Evolutionary conservation across 805 yeast genomes (phyloP), one percentile per base, ranked within the genome.

Genomic region (Metschnikowia chrysomelidarum): DNA sequence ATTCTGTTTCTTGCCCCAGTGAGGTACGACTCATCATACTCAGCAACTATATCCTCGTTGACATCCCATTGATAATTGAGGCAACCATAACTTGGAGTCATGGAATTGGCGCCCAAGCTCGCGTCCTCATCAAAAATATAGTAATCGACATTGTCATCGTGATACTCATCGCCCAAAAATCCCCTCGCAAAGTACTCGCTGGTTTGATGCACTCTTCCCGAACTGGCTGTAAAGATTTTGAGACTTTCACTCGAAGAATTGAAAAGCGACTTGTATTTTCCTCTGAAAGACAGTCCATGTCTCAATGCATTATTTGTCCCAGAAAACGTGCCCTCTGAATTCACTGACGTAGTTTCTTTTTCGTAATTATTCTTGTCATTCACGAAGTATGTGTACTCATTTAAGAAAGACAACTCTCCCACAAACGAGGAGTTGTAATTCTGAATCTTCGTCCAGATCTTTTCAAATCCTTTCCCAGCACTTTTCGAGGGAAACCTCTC

Each of bases 111-210:
- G 21, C 87, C 87, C 51, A 62, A 64, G 4, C 49, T 45, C 7
- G 54, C 57, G 28, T 59, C 60, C 52, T 80, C 87, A 25, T 69
- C 64, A 15, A 79, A 46, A 8, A 72, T 59, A 24, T 73, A 49
- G 15, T 54, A 62, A 11, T 67, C 59, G 23, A 54, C 54, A 18
- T 53, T 39, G 19, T 55, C 56, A 12, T 66, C 56, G 12, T 40
- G 19, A 50, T 61, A 68, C 39, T 65, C 60, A 33, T 62, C 64
- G 5, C 74, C 73, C 46, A 76, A 62, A 57, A 81, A 80, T 0
- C 86, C 87, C 45, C 72, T 60, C 7, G 80, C 76, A 51, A 80
- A 80, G 46, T 64, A 60, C 18, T 64, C 54, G 6, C 84, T 75
- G 22, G 82, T 73, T 38, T 71, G 76, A 40, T 70, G 67, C 21